phyloP scores from a whole-genome alignment of 2,329 filamentous ascomycete species.

The Knufia fluminis region DNA sequence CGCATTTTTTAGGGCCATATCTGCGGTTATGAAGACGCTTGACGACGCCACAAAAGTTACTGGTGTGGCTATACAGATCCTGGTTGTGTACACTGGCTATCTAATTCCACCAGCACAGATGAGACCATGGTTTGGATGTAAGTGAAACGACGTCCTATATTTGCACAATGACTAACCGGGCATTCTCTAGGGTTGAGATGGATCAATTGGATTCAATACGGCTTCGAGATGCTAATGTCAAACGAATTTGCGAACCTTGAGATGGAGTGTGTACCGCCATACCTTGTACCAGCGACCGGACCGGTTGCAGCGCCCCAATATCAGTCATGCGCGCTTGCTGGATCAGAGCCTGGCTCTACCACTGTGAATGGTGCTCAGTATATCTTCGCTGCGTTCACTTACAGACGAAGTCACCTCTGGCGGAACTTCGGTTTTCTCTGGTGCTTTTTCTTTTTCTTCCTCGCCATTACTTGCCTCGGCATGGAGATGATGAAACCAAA shows the following conservation, averaged over 20 bases:
- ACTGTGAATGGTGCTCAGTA: slow-evolving; percentile 48
- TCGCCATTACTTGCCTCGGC: slow-evolving; percentile 64
- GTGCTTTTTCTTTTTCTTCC: slow-evolving; percentile 64
- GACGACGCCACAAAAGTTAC: slow-evolving; percentile 44
- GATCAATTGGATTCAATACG: slow-evolving; percentile 60
- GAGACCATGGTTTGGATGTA: slow-evolving; percentile 53
- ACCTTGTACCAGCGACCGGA: slow-evolving; percentile 44
- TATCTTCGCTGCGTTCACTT: slow-evolving; percentile 46
- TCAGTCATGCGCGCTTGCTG: slow-evolving; percentile 52
- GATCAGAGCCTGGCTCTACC: slow-evolving; percentile 44
- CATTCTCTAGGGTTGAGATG: slow-evolving; percentile 41
- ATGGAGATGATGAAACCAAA: slow-evolving; percentile 72
- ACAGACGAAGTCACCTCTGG: slow-evolving; percentile 52
- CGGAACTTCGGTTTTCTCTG: slow-evolving; percentile 73
- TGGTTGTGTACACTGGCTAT: slow-evolving; percentile 56
- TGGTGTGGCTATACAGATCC: slow-evolving; percentile 40
- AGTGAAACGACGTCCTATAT: too few species aligned
- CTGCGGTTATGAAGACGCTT: slow-evolving; percentile 41
- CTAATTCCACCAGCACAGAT: slow-evolving; percentile 53
- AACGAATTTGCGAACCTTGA: slow-evolving; percentile 59
- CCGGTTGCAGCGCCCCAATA: slow-evolving; percentile 39
- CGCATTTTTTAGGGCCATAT: slow-evolving; percentile 43
- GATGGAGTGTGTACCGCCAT: slow-evolving; percentile 47
- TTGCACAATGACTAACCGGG: too few species aligned
- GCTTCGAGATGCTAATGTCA: slow-evolving; percentile 57